These are phyloP conservation scores for Chalciporus chontae DNA, from an alignment of 768 basidiomycete genomes.

Conservation along the genomic window DNA sequence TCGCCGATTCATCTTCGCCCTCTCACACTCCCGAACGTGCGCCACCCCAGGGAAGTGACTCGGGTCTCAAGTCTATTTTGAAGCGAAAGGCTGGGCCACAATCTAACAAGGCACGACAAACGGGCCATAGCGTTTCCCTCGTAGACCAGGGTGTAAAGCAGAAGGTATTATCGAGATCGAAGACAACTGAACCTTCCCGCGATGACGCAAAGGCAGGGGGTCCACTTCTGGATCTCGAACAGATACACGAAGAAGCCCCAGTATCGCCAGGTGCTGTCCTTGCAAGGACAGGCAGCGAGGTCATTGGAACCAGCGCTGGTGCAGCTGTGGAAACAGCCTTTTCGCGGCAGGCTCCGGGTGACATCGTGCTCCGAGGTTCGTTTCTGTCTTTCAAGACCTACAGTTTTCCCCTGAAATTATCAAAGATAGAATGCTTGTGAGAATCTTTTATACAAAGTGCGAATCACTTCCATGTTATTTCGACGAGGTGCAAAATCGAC, in stretches of 20 bases:
- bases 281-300: slow-evolving; percentile 50
- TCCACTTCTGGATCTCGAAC: slow-evolving; percentile 2
- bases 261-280: slow-evolving; percentile 66
- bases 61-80: slow-evolving; percentile 22
- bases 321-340: slow-evolving; percentile 37
- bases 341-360: slow-evolving; percentile 36
- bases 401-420: slow-evolving; percentile 13
- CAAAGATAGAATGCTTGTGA: slow-evolving; percentile 87
- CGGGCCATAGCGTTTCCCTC: slow-evolving; percentile 12
- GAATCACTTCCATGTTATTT: slow-evolving; percentile 49
- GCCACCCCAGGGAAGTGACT: slow-evolving; percentile 4
- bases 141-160: slow-evolving; percentile 11
- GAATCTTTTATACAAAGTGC: slow-evolving; percentile 60
- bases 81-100: slow-evolving; percentile 15
- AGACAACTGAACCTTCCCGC: slow-evolving; percentile 23
- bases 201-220: slow-evolving; percentile 13
- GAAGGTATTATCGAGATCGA: slow-evolving; percentile 7
- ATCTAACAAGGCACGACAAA: slow-evolving; percentile 3
- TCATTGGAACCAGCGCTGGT: slow-evolving; percentile 63
- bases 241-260: slow-evolving; percentile 30
- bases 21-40: background rate
- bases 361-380: slow-evolving; percentile 74
- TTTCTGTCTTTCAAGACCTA: background rate
- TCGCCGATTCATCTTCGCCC: slow-evolving; percentile 11
- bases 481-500: slow-evolving; percentile 67